A percentile compares a stretch with the other conserved stretches of the same genome.
Conservation (phyloP, 768 basidiomycete genomes). For the Lanmaoa rubissima region DNA sequence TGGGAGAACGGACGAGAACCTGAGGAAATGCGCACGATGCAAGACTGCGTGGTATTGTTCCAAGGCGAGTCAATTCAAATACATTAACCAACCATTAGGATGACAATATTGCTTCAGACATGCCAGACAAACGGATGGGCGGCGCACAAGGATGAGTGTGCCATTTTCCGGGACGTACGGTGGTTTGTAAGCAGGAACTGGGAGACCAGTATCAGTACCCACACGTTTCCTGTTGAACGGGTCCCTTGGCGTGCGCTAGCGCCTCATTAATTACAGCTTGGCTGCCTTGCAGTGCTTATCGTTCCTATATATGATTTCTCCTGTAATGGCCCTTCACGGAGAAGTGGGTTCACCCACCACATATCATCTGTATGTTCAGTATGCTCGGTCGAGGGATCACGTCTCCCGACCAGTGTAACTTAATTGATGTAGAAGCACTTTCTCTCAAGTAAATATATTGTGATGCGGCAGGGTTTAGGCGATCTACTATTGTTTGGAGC, state of each 20-base stretch:
- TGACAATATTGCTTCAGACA: slow-evolving; percentile 12
- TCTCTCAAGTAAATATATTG: slow-evolving; percentile 9
- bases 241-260: slow-evolving; percentile 13
- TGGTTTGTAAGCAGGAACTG: slow-evolving; percentile 31
- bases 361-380: not conserved
- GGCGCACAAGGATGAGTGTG: slow-evolving; percentile 23
- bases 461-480: not conserved
- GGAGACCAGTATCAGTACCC: slow-evolving; percentile 15
- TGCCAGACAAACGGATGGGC: slow-evolving; percentile 26
- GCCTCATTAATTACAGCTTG: slow-evolving; percentile 6
- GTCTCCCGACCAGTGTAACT: not conserved
- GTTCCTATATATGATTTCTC: not conserved
- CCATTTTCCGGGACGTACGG: slow-evolving; percentile 27
- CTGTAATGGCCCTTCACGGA: not conserved
- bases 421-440: not conserved
- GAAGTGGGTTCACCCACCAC: not conserved
- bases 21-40: slow-evolving; percentile 29
- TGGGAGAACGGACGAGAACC: slow-evolving; percentile 11
- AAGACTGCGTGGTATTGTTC: slow-evolving; percentile 32
- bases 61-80: slow-evolving; percentile 17
- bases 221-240: slow-evolving; percentile 22
- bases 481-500: slow-evolving; percentile 24
- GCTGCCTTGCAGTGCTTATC: not conserved
- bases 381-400: not conserved
- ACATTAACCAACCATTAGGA: not conserved